These are phyloP conservation scores for Artemisia princeps DNA, from an alignment of 140 eudicot genomes.

Conservation along the genomic window DNA sequence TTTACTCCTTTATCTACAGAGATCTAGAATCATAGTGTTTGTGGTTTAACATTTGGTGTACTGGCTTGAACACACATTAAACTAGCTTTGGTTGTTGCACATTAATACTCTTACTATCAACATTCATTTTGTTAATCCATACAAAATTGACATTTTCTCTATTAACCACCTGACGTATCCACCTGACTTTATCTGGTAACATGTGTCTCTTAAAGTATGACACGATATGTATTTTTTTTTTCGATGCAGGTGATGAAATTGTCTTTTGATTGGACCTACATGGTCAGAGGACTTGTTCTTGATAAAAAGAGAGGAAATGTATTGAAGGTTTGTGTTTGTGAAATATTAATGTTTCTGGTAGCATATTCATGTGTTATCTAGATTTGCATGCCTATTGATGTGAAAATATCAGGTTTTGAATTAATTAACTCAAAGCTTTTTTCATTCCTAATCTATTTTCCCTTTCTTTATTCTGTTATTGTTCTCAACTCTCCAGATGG, in stretches of 20 bases:
- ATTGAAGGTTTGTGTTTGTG: conserved; percentile 59
- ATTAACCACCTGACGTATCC: no score
- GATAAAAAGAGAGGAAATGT: conserved; percentile 93
- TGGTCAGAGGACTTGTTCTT: conserved; percentile 94
- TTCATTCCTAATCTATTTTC: background rate
- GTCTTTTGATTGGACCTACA: conserved; percentile 84
- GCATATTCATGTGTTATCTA: conserved; percentile 11
- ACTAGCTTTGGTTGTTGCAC: no score
- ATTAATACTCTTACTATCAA: no score
- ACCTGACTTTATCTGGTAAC: no score
- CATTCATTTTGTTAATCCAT: no score
- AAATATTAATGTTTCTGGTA: background rate
- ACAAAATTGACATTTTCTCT: no score
- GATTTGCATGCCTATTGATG: background rate
- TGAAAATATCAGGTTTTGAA: conserved; percentile 11
- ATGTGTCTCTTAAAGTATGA: no score
- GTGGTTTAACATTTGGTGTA: no score
- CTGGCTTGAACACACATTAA: no score
- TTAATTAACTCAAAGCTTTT: conserved; percentile 1
- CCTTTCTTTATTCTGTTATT: conserved; percentile 4
- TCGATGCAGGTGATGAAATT: conserved; percentile 55
- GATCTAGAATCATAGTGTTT: no score
- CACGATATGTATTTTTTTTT: background rate
- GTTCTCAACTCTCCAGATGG: conserved; percentile 55
- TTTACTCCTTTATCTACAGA: no score